Evolutionary conservation across 164 flowering plant species (phyloP).

Genomic region (Buxus sempervirens): DNA sequence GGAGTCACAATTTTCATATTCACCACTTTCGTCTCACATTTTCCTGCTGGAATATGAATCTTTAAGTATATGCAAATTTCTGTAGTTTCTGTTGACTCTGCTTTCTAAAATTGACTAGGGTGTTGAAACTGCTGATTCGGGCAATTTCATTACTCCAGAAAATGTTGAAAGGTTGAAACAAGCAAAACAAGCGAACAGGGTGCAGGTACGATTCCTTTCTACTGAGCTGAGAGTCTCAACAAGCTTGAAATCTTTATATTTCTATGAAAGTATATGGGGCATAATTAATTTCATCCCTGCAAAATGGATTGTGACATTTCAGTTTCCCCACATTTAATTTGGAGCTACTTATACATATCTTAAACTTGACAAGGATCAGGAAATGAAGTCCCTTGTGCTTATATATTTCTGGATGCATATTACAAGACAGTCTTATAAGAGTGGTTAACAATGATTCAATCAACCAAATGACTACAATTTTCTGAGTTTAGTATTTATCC

Average conservation of each 20-base stretch:
- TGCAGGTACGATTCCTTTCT: constrained; percentile 53
- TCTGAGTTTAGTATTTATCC: no score
- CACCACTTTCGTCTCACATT: no score
- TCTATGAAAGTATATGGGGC: background rate
- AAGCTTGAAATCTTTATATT: background rate
- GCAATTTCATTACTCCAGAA: constrained; percentile 71
- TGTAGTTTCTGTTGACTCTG: background rate
- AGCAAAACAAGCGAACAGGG: constrained; percentile 83
- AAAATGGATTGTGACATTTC: background rate
- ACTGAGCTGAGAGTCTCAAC: background rate
- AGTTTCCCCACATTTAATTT: background rate
- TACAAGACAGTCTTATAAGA: no score
- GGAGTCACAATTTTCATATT: no score
- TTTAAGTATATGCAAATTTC: no score
- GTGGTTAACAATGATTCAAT: no score
- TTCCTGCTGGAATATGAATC: background rate
- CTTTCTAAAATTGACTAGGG: constrained; percentile 42
- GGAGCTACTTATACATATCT: background rate
- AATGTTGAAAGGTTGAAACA: constrained; percentile 82
- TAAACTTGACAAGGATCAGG: background rate
- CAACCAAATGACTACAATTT: no score
- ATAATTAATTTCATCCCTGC: background rate
- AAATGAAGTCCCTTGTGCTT: background rate
- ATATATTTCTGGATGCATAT: no score
- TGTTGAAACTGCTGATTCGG: constrained; percentile 66